phyloP scores from a whole-genome alignment of 768 basidiomycete genomes.

The Pleurotus pulmonarius region DNA sequence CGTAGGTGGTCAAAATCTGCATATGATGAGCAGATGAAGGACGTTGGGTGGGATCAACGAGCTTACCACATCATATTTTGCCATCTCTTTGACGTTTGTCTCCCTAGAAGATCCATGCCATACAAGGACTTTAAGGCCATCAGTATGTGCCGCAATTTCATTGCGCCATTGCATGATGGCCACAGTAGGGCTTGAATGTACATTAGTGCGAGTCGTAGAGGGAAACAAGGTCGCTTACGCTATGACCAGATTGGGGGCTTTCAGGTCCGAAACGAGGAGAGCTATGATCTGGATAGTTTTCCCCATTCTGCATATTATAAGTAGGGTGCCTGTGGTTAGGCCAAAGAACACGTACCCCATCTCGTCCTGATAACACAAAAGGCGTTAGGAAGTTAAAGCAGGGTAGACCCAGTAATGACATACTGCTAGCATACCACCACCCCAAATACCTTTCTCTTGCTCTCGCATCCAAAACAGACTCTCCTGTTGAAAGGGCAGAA shows the following conservation, averaged over 20 bases:
- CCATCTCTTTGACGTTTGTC: conserved; percentile 59
- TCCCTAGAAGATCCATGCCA: conserved; percentile 87
- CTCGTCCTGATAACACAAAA: conserved; percentile 54
- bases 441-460: conserved; percentile 86
- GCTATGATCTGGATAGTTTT: conserved; percentile 98
- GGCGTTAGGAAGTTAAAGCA: not conserved
- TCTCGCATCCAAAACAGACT: conserved; percentile 94
- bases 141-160: conserved; percentile 85
- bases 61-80: conserved; percentile 85
- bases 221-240: conserved; percentile 55
- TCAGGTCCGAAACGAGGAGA: conserved; percentile 72
- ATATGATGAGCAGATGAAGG: not conserved
- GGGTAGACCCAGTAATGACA: conserved; percentile 20
- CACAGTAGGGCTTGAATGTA: conserved; percentile 40
- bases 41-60: not conserved
- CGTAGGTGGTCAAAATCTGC: conserved; percentile 81
- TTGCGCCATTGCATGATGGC: conserved; percentile 85
- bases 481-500: conserved; percentile 95
- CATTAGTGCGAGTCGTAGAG: not conserved
- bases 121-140: conserved; percentile 80
- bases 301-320: conserved; percentile 59
- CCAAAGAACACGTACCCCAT: conserved; percentile 65
- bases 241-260: conserved; percentile 86
- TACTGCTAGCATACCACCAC: conserved; percentile 90
- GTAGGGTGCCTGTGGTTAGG: not conserved